A percentile compares a stretch with the other conserved stretches of the same genome.
These are phyloP conservation scores for Podospora anserina DNA, from an alignment of 495 filamentous ascomycete species.

Conservation along the genomic window DNA sequence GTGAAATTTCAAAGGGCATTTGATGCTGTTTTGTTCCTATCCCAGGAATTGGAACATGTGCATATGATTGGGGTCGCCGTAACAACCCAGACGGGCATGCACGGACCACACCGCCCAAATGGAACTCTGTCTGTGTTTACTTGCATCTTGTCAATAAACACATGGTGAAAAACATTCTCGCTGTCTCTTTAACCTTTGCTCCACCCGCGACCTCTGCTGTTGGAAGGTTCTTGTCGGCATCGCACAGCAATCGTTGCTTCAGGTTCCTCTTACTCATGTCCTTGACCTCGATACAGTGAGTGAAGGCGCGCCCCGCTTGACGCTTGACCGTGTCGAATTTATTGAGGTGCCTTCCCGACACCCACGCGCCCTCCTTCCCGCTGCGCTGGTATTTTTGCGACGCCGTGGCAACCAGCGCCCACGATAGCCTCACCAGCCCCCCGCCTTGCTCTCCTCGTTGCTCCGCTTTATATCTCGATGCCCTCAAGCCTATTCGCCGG, in stretches of 20 bases:
- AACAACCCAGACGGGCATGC: conserved; percentile 23
- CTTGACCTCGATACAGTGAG: neutral
- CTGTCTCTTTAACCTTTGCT: neutral
- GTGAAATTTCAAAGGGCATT: neutral
- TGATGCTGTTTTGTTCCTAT: neutral
- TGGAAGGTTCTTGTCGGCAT: neutral
- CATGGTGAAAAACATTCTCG: neutral
- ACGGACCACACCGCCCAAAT: conserved; percentile 13
- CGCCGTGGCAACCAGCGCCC: neutral
- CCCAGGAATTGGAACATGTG: neutral
- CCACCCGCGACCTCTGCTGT: neutral
- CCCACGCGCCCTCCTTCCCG: neutral
- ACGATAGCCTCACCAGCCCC: neutral
- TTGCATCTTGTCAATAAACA: conserved; percentile 31
- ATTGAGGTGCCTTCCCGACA: neutral
- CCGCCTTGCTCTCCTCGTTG: neutral
- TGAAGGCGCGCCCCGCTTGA: neutral
- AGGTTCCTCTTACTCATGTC: neutral
- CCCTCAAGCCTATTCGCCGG: neutral
- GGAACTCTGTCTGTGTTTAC: conserved; percentile 14
- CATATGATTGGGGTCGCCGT: conserved; percentile 9
- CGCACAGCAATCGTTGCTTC: neutral
- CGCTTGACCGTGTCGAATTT: conserved; percentile 18
- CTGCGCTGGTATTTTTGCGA: neutral
- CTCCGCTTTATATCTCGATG: neutral